Evolutionary conservation across 1,284 basidiomycete species (phyloP).

Genomic region (Ceratorhiza oryzae-sativae): DNA sequence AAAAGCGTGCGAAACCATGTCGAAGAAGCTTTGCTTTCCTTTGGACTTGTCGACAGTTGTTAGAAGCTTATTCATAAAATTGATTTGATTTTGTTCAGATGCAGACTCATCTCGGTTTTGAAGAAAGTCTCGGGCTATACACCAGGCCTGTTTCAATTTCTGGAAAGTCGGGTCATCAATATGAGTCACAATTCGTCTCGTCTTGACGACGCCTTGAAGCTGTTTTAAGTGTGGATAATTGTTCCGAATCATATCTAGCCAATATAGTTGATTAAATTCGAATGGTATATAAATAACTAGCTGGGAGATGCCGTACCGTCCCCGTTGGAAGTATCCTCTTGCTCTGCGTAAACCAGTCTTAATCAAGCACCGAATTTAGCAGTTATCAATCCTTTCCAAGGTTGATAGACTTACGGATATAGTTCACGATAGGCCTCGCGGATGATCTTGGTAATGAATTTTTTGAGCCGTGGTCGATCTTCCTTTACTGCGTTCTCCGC

Average conservation of each 20-base stretch:
- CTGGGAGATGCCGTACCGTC: background rate
- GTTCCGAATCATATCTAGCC: background rate
- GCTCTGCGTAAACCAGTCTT: background rate
- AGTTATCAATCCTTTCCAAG: background rate
- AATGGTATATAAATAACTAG: background rate
- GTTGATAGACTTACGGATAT: background rate
- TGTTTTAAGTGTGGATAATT: background rate
- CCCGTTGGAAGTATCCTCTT: background rate
- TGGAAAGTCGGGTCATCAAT: slow-evolving; percentile 14
- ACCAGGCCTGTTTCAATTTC: slow-evolving; percentile 26
- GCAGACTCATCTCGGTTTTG: background rate
- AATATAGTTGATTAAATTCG: background rate
- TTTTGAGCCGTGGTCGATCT: background rate
- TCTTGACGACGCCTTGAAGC: background rate
- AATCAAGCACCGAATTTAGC: background rate
- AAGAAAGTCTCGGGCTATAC: slow-evolving; percentile 9
- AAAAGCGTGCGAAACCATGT: background rate
- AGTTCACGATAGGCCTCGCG: background rate
- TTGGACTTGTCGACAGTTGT: background rate
- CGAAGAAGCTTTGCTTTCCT: background rate
- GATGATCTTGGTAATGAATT: background rate
- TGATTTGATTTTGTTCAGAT: background rate
- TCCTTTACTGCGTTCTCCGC: background rate
- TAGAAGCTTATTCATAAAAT: background rate
- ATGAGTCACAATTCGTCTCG: background rate